phyloP scores from a whole-genome alignment of 805 yeast genomes.

The Zygoascus flipseniorum region DNA sequence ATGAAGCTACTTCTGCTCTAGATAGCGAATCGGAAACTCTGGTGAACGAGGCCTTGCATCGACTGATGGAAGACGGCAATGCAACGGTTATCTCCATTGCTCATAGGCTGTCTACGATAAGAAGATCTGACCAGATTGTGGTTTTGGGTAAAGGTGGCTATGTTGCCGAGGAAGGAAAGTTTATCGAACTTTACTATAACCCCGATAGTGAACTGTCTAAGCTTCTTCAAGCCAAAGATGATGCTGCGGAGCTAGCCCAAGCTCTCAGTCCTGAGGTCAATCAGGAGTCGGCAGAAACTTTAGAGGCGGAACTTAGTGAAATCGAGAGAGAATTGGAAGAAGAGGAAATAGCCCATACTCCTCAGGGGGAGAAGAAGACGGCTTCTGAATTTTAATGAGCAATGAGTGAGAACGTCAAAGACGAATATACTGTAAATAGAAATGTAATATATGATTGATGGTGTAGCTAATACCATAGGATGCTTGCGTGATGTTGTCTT shows the following conservation, averaged over 20 bases:
- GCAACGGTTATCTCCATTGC: constrained; percentile 78
- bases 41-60: constrained; percentile 62
- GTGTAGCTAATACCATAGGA: not conserved
- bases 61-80: constrained; percentile 42
- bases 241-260: not conserved
- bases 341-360: constrained; percentile 5
- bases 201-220: constrained; percentile 38
- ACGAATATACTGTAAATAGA: not conserved
- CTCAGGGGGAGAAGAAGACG: not conserved
- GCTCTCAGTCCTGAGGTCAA: not conserved
- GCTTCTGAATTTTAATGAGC: not conserved
- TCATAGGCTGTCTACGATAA: constrained; percentile 81
- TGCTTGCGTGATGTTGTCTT: not conserved
- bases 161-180: constrained; percentile 66
- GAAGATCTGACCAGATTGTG: constrained; percentile 69
- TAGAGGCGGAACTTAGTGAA: constrained; percentile 27
- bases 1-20: constrained; percentile 91
- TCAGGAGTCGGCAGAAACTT: constrained; percentile 25
- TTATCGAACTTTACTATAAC: constrained; percentile 41
- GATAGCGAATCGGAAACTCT: constrained; percentile 84
- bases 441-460: not conserved
- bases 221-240: constrained; percentile 13
- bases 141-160: constrained; percentile 68
- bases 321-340: constrained; percentile 21
- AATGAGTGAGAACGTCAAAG: not conserved